phyloP scores from a whole-genome alignment of 2,329 filamentous ascomycete genomes.

The Neurospora sp. region DNA sequence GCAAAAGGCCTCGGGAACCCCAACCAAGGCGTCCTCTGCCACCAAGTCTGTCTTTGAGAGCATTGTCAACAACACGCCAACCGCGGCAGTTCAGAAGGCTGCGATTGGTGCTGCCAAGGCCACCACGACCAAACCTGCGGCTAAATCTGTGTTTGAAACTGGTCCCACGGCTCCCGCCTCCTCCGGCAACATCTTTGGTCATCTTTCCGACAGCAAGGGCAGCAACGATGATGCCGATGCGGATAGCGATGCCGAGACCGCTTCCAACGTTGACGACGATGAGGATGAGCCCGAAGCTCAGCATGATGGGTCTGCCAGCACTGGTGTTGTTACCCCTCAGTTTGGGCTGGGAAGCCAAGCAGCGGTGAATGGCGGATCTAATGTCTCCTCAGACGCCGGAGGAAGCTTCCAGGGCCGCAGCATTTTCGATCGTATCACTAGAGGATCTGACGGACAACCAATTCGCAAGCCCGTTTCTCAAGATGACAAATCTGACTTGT shows the following conservation, averaged over 20 bases:
- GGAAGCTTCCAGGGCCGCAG: conserved; percentile 38
- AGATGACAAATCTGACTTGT: conserved; percentile 17
- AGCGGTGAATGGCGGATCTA: conserved; percentile 21
- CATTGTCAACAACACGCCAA: conserved; percentile 39
- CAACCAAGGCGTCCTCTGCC: conserved; percentile 33
- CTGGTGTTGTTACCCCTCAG: conserved; percentile 31
- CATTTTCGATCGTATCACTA: conserved; percentile 46
- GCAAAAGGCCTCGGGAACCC: conserved; percentile 29
- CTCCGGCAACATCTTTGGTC: conserved; percentile 46
- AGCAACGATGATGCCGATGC: conserved; percentile 36
- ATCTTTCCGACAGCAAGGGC: conserved; percentile 49
- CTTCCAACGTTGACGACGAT: conserved; percentile 19
- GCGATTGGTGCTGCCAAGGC: conserved; percentile 17
- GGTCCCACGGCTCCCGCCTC: conserved; percentile 25
- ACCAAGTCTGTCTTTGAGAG: conserved; percentile 48
- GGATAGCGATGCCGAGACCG: conserved; percentile 20
- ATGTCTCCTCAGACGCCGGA: conserved; percentile 30
- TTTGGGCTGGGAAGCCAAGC: conserved; percentile 23
- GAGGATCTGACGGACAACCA: conserved; percentile 39
- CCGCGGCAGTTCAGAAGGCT: not conserved
- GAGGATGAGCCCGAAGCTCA: conserved; percentile 33
- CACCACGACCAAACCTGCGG: conserved; percentile 20
- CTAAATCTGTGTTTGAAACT: conserved; percentile 26
- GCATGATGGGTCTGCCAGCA: conserved; percentile 22
- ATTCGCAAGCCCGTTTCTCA: conserved; percentile 30